These are phyloP conservation scores for Eucalyptus erythrocorys DNA, from an alignment of 345 rosid genomes.

Conservation along the genomic window DNA sequence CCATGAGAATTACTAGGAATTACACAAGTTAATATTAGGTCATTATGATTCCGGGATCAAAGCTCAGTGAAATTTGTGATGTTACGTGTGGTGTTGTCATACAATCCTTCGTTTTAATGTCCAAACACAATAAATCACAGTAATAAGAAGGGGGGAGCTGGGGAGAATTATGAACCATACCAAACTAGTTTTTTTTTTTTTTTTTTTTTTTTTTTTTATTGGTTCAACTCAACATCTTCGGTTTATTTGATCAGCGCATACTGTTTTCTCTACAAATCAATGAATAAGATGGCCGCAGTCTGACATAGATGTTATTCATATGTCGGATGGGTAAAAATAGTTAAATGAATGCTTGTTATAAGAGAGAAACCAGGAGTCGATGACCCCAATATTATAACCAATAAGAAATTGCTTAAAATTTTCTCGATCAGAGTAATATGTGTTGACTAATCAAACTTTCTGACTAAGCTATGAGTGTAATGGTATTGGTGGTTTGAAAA, in stretches of 20 bases:
- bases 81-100: not conserved
- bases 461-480: not conserved
- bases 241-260: not conserved
- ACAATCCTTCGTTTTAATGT: not conserved
- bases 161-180: not conserved
- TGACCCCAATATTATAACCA: not conserved
- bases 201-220: not conserved
- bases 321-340: not conserved
- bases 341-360: not conserved
- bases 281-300: not conserved
- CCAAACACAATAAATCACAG: not conserved
- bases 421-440: not conserved
- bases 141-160: fast-evolving
- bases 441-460: not conserved
- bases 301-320: not conserved
- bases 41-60: not conserved
- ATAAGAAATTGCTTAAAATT: not conserved
- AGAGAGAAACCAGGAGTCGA: not conserved
- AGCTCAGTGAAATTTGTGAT: not conserved
- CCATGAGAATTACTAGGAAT: not conserved
- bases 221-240: not conserved
- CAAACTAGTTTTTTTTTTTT: not conserved
- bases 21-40: not conserved
- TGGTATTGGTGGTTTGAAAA: not conserved
- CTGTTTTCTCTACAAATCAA: not conserved